phyloP scores from a whole-genome alignment of 2,329 filamentous ascomycete genomes.

The Ascosphaera pollenicola region DNA sequence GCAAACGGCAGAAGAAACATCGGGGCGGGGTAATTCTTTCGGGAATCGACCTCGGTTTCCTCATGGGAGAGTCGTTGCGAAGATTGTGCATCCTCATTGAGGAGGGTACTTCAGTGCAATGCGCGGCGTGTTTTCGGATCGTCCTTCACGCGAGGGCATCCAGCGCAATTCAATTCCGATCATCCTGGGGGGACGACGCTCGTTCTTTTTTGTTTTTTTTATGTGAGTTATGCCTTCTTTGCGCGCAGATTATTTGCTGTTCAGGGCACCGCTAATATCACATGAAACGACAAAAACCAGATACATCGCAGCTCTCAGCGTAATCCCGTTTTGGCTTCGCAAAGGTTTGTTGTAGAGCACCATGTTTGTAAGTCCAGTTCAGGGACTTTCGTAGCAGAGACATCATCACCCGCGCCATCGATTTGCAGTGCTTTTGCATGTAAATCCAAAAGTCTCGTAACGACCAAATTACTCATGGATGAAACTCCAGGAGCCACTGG shows the following conservation, averaged over 20 bases:
- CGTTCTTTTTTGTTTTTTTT: slow-evolving; percentile 27
- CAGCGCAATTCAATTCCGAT: slow-evolving; percentile 77
- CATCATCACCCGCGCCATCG: too few relatives aligned
- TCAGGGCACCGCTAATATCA: background rate
- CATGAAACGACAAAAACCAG: too few relatives aligned
- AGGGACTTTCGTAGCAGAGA: too few relatives aligned
- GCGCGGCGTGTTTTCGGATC: slow-evolving; percentile 48
- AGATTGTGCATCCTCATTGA: slow-evolving; percentile 44
- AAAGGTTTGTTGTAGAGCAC: too few relatives aligned
- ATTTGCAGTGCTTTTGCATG: too few relatives aligned
- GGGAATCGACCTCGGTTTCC: slow-evolving; percentile 20
- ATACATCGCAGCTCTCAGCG: too few relatives aligned
- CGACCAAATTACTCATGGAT: too few relatives aligned
- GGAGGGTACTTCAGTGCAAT: slow-evolving; percentile 81
- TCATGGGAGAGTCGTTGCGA: slow-evolving; percentile 87
- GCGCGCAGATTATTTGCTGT: background rate
- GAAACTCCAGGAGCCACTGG: too few relatives aligned
- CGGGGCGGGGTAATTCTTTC: slow-evolving; percentile 29
- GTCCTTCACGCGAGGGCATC: slow-evolving; percentile 11
- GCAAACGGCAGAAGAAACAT: slow-evolving; percentile 85
- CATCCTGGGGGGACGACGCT: slow-evolving; percentile 68
- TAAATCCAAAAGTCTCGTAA: too few relatives aligned
- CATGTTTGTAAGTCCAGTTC: too few relatives aligned
- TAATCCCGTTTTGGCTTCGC: too few relatives aligned
- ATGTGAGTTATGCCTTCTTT: slow-evolving; percentile 22